Conservation (phyloP, 2,329 filamentous ascomycete genomes). For the Clarireedia paspali region DNA sequence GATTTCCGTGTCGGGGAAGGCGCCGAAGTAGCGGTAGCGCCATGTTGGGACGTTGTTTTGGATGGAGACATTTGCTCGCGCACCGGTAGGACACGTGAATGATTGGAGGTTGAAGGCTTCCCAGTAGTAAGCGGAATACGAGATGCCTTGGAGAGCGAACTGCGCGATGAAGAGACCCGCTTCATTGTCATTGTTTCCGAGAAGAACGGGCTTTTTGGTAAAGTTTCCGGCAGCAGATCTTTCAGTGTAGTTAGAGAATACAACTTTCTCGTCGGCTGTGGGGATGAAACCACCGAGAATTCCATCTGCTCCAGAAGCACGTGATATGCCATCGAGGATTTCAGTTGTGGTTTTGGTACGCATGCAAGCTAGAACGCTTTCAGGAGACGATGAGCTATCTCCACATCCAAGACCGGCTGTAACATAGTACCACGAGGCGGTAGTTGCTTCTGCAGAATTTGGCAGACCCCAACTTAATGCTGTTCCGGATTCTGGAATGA, state of each 20-base stretch:
- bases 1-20: conserved; percentile 30
- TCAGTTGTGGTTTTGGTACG: conserved; percentile 19
- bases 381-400: conserved; percentile 15
- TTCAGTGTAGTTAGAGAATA: conserved; percentile 25
- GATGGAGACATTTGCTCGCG: conserved; percentile 23
- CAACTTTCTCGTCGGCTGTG: conserved; percentile 22
- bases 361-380: conserved; percentile 24
- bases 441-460: conserved; percentile 12
- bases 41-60: conserved; percentile 29
- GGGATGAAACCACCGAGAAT: conserved; percentile 23
- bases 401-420: conserved; percentile 26
- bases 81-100: conserved; percentile 31
- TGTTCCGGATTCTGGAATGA: conserved; percentile 30
- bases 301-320: background rate
- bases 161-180: conserved; percentile 25
- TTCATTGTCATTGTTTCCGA: conserved; percentile 31
- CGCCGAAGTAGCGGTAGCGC: conserved; percentile 33
- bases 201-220: conserved; percentile 22
- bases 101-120: conserved; percentile 22
- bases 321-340: conserved; percentile 5
- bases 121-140: conserved; percentile 23
- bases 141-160: conserved; percentile 16
- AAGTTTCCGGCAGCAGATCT: conserved; percentile 13
- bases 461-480: conserved; percentile 22
- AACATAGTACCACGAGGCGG: conserved; percentile 22